Base-by-base conservation (phyloP, 768 basidiomycete genomes). In the Suillus fuscotomentosus region DNA sequence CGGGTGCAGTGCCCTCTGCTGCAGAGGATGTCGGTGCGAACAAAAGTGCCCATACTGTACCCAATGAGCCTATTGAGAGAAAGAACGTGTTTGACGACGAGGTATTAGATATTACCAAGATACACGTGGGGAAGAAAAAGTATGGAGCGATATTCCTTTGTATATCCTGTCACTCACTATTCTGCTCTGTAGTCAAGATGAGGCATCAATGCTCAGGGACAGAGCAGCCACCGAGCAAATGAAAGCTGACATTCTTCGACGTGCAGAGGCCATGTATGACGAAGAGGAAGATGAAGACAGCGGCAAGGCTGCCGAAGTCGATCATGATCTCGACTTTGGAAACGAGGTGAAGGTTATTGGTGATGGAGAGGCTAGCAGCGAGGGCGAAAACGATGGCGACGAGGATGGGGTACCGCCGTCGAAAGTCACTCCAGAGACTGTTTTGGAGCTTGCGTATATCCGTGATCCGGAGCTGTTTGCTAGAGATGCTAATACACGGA, bases 241-340 rank as follows among this genome's bases (percentile, higher is more conserved):
- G 85, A 95, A 96, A 70, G 86, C 86, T 1, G 89, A 91, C 61
- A 95, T 95, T 68, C 80, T 95, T 15, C 85, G 92, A 34, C 83
- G 90, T 5, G 89, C 86, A 0, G 90, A 95, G 70, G 85, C 81
- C 20, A 83, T 88, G 43, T 82, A 83, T 0, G 82, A 84, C 34
- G 88, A 88, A n/a, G 89, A 88, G 13, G 87, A 86, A n/a, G 87
- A 84, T 24, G 84, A 83, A 39, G 75, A 75, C 20, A 76, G 76
- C 10, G 73, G 70, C 64, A 13, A 22, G 42, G 55, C 60, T 43
- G 67, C 38, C 65, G 66, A 71, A 67, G 71, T 77, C 55, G 81
- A 79, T 13, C 82, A 83, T 15, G 88, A 89, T 56, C 86, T 88
- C 38, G 87, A 87, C 11, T 72, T 82, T 14, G 82, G 82, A 56